Conservation (phyloP, 1,284 basidiomycete species). For the Anthracocystis panici-leucophaei region DNA sequence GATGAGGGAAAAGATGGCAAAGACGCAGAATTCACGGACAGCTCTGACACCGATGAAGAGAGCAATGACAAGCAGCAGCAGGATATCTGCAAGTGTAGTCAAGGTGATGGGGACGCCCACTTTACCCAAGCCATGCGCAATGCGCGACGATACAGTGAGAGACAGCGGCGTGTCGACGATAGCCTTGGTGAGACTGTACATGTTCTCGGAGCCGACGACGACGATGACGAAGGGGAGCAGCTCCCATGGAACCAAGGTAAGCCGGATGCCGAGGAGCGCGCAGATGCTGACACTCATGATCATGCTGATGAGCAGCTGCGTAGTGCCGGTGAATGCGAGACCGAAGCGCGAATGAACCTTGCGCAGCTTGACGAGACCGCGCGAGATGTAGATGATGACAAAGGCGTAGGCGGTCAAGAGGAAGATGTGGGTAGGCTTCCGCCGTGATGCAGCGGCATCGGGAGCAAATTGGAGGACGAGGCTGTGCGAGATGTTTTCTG, state of each 20-base stretch:
- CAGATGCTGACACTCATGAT: slow-evolving; percentile 92
- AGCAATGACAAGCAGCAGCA: slow-evolving; percentile 83
- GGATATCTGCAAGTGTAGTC: slow-evolving; percentile 88
- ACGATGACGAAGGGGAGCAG: slow-evolving; percentile 92
- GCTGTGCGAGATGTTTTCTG: slow-evolving; percentile 51
- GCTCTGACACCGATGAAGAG: slow-evolving; percentile 80
- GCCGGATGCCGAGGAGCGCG: slow-evolving; percentile 83
- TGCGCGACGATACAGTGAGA: slow-evolving; percentile 89
- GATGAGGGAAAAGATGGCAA: slow-evolving; percentile 91
- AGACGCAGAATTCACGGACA: slow-evolving; percentile 91
- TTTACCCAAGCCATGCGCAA: slow-evolving; percentile 86
- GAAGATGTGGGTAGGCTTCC: slow-evolving; percentile 64
- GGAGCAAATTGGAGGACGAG: slow-evolving; percentile 58
- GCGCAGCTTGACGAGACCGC: slow-evolving; percentile 75
- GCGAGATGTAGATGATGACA: slow-evolving; percentile 82
- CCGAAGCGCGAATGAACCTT: slow-evolving; percentile 88
- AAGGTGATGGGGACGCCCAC: slow-evolving; percentile 91
- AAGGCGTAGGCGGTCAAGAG: slow-evolving; percentile 85
- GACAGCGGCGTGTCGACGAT: slow-evolving; percentile 89
- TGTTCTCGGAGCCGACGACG: slow-evolving; percentile 96
- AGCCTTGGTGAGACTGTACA: slow-evolving; percentile 91
- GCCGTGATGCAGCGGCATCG: slow-evolving; percentile 31
- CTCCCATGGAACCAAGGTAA: slow-evolving; percentile 88
- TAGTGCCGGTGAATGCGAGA: slow-evolving; percentile 90
- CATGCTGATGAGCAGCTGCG: slow-evolving; percentile 90